Evolutionary conservation across 331 rosid species (phyloP).

Genomic region (Rosa hybrid): DNA sequence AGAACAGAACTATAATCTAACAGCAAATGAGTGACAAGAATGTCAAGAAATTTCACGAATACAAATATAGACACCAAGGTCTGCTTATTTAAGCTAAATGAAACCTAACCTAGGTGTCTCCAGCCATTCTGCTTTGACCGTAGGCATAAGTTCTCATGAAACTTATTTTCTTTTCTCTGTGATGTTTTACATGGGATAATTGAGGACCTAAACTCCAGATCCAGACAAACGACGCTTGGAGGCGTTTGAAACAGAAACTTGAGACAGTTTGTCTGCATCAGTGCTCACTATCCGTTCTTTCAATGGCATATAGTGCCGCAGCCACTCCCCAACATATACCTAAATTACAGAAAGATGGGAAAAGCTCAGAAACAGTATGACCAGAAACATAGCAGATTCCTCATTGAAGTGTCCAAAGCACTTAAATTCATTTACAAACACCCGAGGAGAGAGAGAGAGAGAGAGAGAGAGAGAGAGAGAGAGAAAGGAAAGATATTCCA

Average conservation of each 20-base stretch:
- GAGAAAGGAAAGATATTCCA: background rate
- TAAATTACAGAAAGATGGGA: constrained; percentile 25
- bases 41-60: background rate
- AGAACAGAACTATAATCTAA: background rate
- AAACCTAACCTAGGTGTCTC: background rate
- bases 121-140: background rate
- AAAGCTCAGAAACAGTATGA: constrained; percentile 4
- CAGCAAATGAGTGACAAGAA: background rate
- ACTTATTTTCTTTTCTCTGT: constrained; percentile 5
- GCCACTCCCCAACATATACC: constrained; percentile 87
- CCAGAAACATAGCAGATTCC: background rate
- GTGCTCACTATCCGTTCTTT: constrained; percentile 44
- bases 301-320: constrained; percentile 61
- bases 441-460: background rate
- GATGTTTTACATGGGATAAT: background rate
- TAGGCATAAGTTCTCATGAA: background rate
- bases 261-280: constrained; percentile 69
- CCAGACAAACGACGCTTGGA: constrained; percentile 80
- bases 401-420: background rate
- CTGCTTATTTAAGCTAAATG: constrained; percentile 9
- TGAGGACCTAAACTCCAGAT: constrained; percentile 40
- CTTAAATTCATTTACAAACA: background rate
- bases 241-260: constrained; percentile 76
- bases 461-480: too few species aligned
- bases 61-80: background rate